These are phyloP conservation scores for Glycine soja DNA, from an alignment of 306 rosid genomes.

Conservation along the genomic window DNA sequence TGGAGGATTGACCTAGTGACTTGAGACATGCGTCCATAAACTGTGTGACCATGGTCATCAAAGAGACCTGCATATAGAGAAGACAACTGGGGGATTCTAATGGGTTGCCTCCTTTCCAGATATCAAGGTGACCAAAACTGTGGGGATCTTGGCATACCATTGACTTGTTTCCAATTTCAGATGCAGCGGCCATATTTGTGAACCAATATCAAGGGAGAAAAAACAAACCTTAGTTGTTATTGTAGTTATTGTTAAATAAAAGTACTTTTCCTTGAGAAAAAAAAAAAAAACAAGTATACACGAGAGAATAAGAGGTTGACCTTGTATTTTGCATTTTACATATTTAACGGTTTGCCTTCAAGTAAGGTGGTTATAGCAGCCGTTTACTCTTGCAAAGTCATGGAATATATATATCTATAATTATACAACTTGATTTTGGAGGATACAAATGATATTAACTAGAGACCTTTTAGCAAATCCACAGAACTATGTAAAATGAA, in stretches of 20 bases:
- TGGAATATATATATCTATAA: background rate
- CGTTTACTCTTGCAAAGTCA: background rate
- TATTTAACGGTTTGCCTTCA: conserved; percentile 49
- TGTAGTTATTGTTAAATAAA: background rate
- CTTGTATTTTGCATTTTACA: conserved; percentile 49
- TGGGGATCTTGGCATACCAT: conserved; percentile 57
- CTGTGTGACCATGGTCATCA: conserved; percentile 50
- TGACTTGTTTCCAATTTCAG: conserved; percentile 25
- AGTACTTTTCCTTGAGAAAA: background rate
- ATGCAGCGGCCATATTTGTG: background rate
- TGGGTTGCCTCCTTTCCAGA: conserved; percentile 51
- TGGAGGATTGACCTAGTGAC: conserved; percentile 69
- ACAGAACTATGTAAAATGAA: too few species aligned
- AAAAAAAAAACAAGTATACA: background rate
- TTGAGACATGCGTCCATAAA: conserved; percentile 48
- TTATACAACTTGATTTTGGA: conserved; percentile 13
- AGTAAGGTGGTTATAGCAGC: conserved; percentile 38
- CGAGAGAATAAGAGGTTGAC: conserved; percentile 40
- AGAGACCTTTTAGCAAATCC: too few species aligned
- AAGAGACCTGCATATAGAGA: conserved; percentile 61
- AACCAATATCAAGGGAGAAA: background rate
- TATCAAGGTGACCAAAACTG: background rate
- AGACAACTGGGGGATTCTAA: conserved; percentile 56
- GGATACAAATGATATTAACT: conserved; percentile 29
- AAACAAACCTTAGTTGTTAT: background rate